These are phyloP conservation scores for Myrica gale DNA, from an alignment of 306 rosid species.

Conservation along the genomic window DNA sequence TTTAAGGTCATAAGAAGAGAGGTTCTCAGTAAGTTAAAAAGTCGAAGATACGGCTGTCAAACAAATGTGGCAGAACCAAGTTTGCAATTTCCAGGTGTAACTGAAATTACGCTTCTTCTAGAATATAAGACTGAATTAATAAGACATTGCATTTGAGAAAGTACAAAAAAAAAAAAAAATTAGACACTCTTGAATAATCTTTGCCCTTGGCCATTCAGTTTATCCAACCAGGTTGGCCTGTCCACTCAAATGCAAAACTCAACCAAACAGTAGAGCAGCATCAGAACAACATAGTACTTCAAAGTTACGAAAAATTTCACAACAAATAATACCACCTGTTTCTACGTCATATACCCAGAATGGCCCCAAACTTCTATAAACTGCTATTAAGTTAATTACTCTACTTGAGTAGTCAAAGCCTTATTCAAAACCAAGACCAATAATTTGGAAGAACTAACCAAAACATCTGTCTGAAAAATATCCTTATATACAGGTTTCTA, in stretches of 20 bases:
- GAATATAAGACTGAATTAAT: not conserved
- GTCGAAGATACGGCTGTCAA: too few relatives aligned
- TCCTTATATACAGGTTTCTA: not conserved
- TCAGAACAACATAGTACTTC: not conserved
- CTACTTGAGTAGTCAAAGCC: not conserved
- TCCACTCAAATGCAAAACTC: too few relatives aligned
- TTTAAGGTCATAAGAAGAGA: conserved; percentile 11
- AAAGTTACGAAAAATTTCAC: not conserved
- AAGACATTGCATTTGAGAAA: not conserved
- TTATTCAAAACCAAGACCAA: not conserved
- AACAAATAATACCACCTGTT: not conserved
- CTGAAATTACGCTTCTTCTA: too few relatives aligned
- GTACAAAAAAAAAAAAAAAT: not conserved
- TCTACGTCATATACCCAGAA: not conserved
- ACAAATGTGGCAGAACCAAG: too few relatives aligned
- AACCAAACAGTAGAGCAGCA: not conserved
- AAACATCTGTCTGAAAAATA: too few relatives aligned
- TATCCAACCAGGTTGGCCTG: not conserved
- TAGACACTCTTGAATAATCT: not conserved
- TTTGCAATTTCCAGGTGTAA: too few relatives aligned
- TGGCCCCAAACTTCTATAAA: not conserved
- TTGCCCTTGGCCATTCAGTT: not conserved
- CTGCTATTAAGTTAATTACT: not conserved
- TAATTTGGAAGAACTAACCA: too few relatives aligned
- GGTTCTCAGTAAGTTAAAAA: not conserved